Evolutionary conservation across 2,329 filamentous ascomycete genomes (phyloP).

Genomic region (Stylonectria norvegica): DNA sequence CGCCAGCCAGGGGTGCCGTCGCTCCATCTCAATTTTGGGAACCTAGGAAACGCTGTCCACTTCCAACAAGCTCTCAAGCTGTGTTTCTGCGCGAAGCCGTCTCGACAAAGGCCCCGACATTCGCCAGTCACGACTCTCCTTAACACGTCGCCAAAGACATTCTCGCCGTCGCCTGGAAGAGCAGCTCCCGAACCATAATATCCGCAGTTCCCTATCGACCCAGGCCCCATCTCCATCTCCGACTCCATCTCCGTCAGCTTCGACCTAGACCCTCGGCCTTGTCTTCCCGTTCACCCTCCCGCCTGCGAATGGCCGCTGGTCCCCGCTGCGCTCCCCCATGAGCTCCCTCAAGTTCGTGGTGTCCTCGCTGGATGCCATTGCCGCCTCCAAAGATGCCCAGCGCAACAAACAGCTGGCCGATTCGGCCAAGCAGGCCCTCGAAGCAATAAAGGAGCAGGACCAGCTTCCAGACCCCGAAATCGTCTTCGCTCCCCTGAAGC

Average conservation of each 20-base stretch:
- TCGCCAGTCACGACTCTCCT: too few relatives aligned
- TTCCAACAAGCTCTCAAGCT: constrained; percentile 10
- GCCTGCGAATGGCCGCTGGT: constrained; percentile 44
- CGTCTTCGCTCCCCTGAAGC: constrained; percentile 84
- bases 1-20: not conserved
- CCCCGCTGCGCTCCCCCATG: constrained; percentile 57
- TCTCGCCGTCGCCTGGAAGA: constrained; percentile 2
- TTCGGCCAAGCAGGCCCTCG: constrained; percentile 74
- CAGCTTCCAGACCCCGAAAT: constrained; percentile 84
- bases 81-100: constrained; percentile 1
- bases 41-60: constrained; percentile 16
- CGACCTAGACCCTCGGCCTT: constrained; percentile 5
- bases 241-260: constrained; percentile 12
- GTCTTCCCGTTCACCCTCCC: not conserved
- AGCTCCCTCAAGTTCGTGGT: constrained; percentile 96
- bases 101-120: constrained; percentile 12
- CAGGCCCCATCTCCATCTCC: constrained; percentile 8
- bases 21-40: constrained; percentile 2
- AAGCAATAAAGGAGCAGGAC: constrained; percentile 82
- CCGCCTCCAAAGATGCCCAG: constrained; percentile 84
- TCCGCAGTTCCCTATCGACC: constrained; percentile 8
- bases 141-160: not conserved
- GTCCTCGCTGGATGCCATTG: constrained; percentile 88
- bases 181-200: constrained; percentile 13
- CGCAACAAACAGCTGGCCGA: constrained; percentile 82